Evolutionary conservation across 163 green algal genomes (phyloP).

Genomic region (Coccomyxa subellipsoidea): DNA sequence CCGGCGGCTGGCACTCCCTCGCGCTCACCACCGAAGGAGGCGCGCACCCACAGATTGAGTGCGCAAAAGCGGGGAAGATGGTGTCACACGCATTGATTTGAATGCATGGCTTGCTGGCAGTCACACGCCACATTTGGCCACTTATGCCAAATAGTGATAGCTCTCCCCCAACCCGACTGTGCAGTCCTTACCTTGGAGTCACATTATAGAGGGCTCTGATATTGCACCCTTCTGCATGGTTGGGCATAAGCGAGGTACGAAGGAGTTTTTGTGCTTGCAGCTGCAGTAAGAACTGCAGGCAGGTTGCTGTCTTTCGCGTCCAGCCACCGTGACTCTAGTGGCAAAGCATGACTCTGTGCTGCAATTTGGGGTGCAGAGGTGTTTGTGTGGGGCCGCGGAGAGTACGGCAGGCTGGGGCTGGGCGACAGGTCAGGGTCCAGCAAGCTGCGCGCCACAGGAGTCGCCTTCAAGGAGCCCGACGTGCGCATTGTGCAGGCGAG

Average conservation of each 20-base stretch:
- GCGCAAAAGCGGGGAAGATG: too few species aligned
- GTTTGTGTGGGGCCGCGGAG: constrained; percentile 81
- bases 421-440: constrained; percentile 70
- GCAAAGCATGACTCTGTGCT: not conserved
- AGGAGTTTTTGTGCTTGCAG: too few species aligned
- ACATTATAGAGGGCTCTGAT: not conserved
- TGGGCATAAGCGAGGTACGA: not conserved
- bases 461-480: constrained; percentile 38
- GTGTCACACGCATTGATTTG: too few species aligned
- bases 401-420: constrained; percentile 90
- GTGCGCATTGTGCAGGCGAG: not conserved
- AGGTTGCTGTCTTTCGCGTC: too few species aligned
- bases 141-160: too few species aligned
- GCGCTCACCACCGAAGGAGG: constrained; percentile 46
- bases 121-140: too few species aligned
- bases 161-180: too few species aligned
- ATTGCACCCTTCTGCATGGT: not conserved
- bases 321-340: too few species aligned
- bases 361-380: constrained; percentile 38
- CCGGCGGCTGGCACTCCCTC: constrained; percentile 92
- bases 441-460: constrained; percentile 67
- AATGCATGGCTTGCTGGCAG: too few species aligned
- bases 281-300: too few species aligned
- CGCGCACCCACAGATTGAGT: not conserved
- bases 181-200: too few species aligned